Evolutionary conservation across 2,329 filamentous ascomycete genomes (phyloP).

Genomic region (Monosporascus sp.): DNA sequence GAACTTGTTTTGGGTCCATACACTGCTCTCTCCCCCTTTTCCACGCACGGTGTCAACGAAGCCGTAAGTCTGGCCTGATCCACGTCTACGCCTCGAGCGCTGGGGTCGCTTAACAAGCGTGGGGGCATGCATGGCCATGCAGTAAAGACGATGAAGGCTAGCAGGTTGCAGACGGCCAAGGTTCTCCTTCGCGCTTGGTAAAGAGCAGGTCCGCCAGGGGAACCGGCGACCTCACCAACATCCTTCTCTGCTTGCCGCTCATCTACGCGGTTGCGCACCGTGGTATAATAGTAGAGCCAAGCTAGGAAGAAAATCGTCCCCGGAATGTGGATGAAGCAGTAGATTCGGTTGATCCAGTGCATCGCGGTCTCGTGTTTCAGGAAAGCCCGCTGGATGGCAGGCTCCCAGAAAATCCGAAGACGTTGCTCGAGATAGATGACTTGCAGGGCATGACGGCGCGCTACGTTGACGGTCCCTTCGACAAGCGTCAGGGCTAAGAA

Average conservation of each 20-base stretch:
- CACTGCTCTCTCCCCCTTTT: constrained; percentile 54
- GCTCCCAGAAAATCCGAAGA: constrained; percentile 61
- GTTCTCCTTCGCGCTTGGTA: constrained; percentile 54
- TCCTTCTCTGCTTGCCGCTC: constrained; percentile 6
- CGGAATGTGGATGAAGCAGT: constrained; percentile 75
- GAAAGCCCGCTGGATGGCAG: constrained; percentile 41
- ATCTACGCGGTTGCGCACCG: constrained; percentile 37
- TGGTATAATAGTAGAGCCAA: constrained; percentile 66
- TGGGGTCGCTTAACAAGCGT: constrained; percentile 51
- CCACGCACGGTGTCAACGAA: constrained; percentile 59
- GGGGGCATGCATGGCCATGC: constrained; percentile 61
- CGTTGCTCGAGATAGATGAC: constrained; percentile 61
- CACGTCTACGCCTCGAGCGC: constrained; percentile 49
- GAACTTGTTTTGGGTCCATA: constrained; percentile 66
- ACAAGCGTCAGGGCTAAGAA: constrained; percentile 65
- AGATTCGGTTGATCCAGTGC: constrained; percentile 65
- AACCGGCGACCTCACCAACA: constrained; percentile 3
- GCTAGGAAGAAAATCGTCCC: constrained; percentile 65
- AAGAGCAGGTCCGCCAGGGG: constrained; percentile 36
- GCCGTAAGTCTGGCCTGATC: constrained; percentile 53
- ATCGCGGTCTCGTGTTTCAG: constrained; percentile 49
- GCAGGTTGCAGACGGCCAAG: constrained; percentile 56
- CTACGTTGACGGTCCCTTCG: constrained; percentile 62
- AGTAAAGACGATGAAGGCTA: constrained; percentile 58
- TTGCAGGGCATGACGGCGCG: constrained; percentile 62